phyloP scores from a whole-genome alignment of 176 grass and related monocot genomes.

The Sorghum bicolor region DNA sequence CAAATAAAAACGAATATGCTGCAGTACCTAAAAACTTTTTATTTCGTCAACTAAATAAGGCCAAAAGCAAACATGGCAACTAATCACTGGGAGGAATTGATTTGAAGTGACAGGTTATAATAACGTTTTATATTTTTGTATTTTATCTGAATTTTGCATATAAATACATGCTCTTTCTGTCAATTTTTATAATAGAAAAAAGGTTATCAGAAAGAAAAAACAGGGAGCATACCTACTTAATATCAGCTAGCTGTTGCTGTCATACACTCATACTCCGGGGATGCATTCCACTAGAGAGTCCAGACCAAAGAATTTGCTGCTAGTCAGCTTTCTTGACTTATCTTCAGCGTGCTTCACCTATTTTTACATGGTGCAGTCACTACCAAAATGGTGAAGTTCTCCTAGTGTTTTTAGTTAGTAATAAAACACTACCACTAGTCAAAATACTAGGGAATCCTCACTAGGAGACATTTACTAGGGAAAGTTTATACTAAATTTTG shows the following conservation, averaged over 20 bases:
- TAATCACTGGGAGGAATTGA: neutral
- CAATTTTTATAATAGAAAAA: neutral
- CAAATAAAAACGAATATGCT: no score
- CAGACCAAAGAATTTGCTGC: slow-evolving; percentile 32
- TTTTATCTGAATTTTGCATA: neutral
- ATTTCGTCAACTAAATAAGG: no score
- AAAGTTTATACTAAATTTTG: no score
- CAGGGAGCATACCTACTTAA: slow-evolving; percentile 35
- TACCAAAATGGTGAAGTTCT: no score
- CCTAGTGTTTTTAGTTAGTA: no score
- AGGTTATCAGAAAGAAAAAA: slow-evolving; percentile 12
- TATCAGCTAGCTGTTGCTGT: slow-evolving; percentile 1
- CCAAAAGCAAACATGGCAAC: slow-evolving; percentile 22
- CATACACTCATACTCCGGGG: neutral
- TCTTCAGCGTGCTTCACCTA: neutral
- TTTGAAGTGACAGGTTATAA: neutral
- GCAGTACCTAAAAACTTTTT: no score
- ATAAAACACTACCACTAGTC: no score
- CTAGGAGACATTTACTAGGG: no score
- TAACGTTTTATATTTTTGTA: neutral
- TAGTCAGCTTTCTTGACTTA: slow-evolving; percentile 28
- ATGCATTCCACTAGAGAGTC: slow-evolving; percentile 7
- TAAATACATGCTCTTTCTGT: neutral
- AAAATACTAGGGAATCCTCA: no score
- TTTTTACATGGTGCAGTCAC: slow-evolving; percentile 15